Base-by-base conservation (phyloP, 2,329 filamentous ascomycete genomes). In the Rutstroemia sydowiana region DNA sequence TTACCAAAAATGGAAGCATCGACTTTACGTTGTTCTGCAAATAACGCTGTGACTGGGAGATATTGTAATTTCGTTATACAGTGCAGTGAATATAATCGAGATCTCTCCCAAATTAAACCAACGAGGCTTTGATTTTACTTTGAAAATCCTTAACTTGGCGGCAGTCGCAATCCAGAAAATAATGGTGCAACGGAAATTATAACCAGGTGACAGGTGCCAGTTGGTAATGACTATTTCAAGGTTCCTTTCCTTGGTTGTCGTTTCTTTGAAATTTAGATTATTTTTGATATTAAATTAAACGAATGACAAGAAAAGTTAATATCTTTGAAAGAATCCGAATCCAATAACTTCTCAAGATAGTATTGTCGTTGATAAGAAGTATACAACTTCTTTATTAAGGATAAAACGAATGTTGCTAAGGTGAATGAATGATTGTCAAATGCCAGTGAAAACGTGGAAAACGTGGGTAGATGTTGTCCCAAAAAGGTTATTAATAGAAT, bases 1-100 rank as follows among this genome's bases (percentile, higher is more conserved):
- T 43, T 20, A 3, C 37, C 42, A 40, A 14, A 46, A 37, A 28
- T 18, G 48, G 48, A 46, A 51, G 42, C 41, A 18, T 11, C 48
- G 14, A 13, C 41, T 26, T 23, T 5, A 46, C 7, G 11, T n/a
- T n/a, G 21, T 26, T 26, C 23, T 26, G 4, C 23, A 4, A 26
- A 26, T 4, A n/a, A 16, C 23, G 23, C 5, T 11, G 11, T 26
- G n/a, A 20, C n/a, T 32, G 30, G 23, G 42, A 37, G 42, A 37
- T 46, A 30, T 23, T 14, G 11, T 39, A 6, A 32, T 34, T 26
- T 39, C 18, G 9, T 31, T 23, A 20, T 26, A 14, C 16, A 9
- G 26, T 18, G 3, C n/a, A 14, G 23, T 6, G 14, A 26, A 39
- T 30, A 30, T 11, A 44, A 18, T 37, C 8, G 23, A 20, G 11